Percentiles rank a stretch among this genome's conserved stretches.
Evolutionary conservation across 495 filamentous ascomycete species (phyloP).

Genomic region (Penicillium subrubescens): DNA sequence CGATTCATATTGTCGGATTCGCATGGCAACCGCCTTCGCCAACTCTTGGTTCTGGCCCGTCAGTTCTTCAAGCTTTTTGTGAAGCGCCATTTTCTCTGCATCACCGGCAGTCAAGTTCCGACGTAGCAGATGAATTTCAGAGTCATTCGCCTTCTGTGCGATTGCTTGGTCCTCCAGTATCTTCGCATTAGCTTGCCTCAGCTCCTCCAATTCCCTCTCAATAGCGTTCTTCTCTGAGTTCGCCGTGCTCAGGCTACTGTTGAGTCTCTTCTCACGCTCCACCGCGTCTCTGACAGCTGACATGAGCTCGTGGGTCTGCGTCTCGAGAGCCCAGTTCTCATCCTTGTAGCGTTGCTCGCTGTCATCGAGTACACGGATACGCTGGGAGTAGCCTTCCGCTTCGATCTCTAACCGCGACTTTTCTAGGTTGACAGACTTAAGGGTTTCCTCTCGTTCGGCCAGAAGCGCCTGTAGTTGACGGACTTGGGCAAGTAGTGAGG

Average conservation of each 20-base stretch:
- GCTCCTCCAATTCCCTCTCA: slow-evolving; percentile 85
- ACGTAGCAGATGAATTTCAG: slow-evolving; percentile 77
- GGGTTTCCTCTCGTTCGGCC: slow-evolving; percentile 80
- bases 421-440: slow-evolving; percentile 72
- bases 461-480: slow-evolving; percentile 83
- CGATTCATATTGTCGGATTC: slow-evolving; percentile 65
- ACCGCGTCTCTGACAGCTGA: slow-evolving; percentile 67
- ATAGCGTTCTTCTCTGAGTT: slow-evolving; percentile 74
- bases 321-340: slow-evolving; percentile 96
- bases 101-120: slow-evolving; percentile 74
- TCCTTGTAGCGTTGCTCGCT: slow-evolving; percentile 95
- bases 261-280: slow-evolving; percentile 79
- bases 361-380: slow-evolving; percentile 81
- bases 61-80: slow-evolving; percentile 83
- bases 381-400: slow-evolving; percentile 74
- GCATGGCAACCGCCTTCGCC: slow-evolving; percentile 74
- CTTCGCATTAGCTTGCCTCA: slow-evolving; percentile 75
- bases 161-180: slow-evolving; percentile 76
- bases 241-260: slow-evolving; percentile 63
- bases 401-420: slow-evolving; percentile 80
- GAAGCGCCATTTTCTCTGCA: slow-evolving; percentile 69
- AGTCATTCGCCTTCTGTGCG: slow-evolving; percentile 80
- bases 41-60: slow-evolving; percentile 86
- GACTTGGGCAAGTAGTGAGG: slow-evolving; percentile 84
- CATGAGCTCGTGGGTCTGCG: slow-evolving; percentile 79